Evolutionary conservation across 345 rosid species (phyloP).

Genomic region (Camelina laxa): DNA sequence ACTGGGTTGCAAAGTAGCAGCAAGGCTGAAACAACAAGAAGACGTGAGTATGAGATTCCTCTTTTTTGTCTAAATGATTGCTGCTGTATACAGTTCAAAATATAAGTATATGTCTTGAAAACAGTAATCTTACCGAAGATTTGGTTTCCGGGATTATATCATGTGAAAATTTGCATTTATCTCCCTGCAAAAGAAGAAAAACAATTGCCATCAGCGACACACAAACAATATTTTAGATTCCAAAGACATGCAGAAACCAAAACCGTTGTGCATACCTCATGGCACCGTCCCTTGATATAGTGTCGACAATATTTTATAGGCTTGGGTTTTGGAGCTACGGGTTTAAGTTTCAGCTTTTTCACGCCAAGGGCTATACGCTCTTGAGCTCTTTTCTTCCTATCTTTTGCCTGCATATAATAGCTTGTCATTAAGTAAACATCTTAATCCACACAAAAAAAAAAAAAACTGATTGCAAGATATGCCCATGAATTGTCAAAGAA

Average conservation of each 20-base stretch:
- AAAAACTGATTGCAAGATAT: constrained; percentile 7
- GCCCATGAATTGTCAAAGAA: background rate
- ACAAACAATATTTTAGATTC: background rate
- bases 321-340: constrained; percentile 63
- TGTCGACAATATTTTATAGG: constrained; percentile 69
- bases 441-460: background rate
- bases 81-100: background rate
- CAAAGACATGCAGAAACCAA: constrained; percentile 16
- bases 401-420: constrained; percentile 56
- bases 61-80: background rate
- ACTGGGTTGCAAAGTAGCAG: constrained; percentile 74
- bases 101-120: background rate
- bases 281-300: constrained; percentile 77
- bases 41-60: background rate
- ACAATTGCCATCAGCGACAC: constrained; percentile 11
- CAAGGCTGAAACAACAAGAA: constrained; percentile 75
- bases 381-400: constrained; percentile 76
- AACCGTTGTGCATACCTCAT: constrained; percentile 57
- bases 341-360: constrained; percentile 72
- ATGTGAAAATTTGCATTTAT: constrained; percentile 87
- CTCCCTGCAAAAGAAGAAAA: constrained; percentile 58
- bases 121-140: constrained; percentile 44
- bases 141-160: constrained; percentile 81
- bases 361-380: constrained; percentile 78
- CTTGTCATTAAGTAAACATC: constrained; percentile 25